Percentiles rank a stretch among this genome's conserved stretches.
Evolutionary conservation across 2,329 filamentous ascomycete species (phyloP).

Genomic region (Cercospora sojina): DNA sequence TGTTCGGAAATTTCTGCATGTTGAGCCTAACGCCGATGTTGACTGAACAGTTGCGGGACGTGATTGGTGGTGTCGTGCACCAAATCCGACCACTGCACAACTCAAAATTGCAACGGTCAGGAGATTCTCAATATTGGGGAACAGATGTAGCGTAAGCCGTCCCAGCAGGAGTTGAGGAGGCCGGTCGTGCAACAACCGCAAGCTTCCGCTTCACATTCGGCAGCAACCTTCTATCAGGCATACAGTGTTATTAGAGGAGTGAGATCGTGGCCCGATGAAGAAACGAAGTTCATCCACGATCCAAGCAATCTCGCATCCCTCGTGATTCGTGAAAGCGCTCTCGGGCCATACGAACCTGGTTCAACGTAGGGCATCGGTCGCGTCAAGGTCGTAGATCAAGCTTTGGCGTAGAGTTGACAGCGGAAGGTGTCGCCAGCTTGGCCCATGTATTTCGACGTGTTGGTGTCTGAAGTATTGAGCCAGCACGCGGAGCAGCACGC

Average conservation of each 20-base stretch:
- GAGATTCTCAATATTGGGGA: background rate
- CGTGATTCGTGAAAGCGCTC: background rate
- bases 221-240: background rate
- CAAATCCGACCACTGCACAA: background rate
- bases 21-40: background rate
- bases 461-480: background rate
- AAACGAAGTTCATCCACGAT: background rate
- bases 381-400: conserved; percentile 1
- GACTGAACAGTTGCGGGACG: background rate
- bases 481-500: background rate
- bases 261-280: background rate
- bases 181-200: background rate
- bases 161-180: background rate
- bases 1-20: background rate
- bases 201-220: conserved; percentile 1
- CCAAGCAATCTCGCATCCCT: conserved; percentile 1
- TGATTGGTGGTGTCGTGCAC: background rate
- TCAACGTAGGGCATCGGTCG: background rate
- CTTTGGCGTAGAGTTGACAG: background rate
- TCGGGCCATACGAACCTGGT: background rate
- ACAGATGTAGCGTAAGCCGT: background rate
- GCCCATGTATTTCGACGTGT: conserved; percentile 3
- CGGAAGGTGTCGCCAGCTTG: background rate
- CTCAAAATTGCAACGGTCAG: background rate
- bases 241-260: too few relatives aligned